A percentile compares a stretch with the other conserved stretches of the same genome.
Evolutionary conservation across 495 filamentous ascomycete species (phyloP).

Genomic region (Penicillium turbatum): DNA sequence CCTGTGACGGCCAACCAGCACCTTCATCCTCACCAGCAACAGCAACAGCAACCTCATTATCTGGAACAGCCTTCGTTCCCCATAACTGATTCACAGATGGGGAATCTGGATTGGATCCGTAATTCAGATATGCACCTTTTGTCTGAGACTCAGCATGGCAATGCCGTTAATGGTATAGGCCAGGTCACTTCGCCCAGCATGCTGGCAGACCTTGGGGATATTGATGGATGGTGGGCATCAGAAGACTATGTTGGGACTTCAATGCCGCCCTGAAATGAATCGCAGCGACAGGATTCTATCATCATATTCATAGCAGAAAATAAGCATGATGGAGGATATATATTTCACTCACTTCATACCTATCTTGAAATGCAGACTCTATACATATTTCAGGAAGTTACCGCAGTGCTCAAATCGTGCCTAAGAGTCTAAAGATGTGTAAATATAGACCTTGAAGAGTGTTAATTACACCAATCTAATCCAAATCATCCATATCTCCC

Average conservation of each 20-base stretch:
- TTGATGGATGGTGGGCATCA: conserved; percentile 42
- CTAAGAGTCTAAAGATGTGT: too few species aligned
- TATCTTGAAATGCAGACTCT: too few species aligned
- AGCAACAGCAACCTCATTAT: background rate
- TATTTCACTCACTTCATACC: too few species aligned
- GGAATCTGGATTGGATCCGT: conserved; percentile 36
- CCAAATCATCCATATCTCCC: conserved; percentile 7
- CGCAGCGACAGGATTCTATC: too few species aligned
- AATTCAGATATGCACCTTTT: conserved; percentile 32
- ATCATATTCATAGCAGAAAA: too few species aligned
- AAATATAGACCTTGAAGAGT: too few species aligned
- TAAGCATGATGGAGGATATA: too few species aligned
- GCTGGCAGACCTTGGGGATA: conserved; percentile 33
- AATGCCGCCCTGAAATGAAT: background rate
- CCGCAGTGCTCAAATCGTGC: too few species aligned
- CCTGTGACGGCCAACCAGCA: background rate
- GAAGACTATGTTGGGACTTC: background rate
- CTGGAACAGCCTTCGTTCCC: conserved; percentile 8
- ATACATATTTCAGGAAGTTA: too few species aligned
- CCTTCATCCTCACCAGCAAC: background rate
- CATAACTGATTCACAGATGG: conserved; percentile 10
- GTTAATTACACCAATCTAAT: background rate
- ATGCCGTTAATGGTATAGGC: background rate
- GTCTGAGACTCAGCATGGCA: conserved; percentile 21
- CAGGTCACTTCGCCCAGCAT: conserved; percentile 15